Evolutionary conservation across 2,329 filamentous ascomycete genomes (phyloP).

Genomic region (Colletotrichum cuscutae): DNA sequence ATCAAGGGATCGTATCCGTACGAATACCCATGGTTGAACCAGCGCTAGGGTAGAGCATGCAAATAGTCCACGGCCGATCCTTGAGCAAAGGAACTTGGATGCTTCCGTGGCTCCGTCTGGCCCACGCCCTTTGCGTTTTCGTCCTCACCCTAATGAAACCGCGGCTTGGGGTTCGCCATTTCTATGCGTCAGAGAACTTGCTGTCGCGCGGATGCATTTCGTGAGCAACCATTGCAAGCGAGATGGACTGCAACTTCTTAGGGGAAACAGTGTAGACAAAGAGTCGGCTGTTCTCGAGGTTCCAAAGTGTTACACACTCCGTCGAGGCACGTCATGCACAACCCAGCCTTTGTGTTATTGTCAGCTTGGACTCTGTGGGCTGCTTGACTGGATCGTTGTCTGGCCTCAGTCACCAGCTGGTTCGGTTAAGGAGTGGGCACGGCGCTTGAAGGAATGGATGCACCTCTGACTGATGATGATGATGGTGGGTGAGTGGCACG

Average conservation of each 20-base stretch:
- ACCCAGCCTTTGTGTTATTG: slow-evolving; percentile 17
- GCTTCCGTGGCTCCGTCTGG: slow-evolving; percentile 18
- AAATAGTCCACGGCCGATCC: slow-evolving; percentile 13
- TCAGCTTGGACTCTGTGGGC: slow-evolving; percentile 13
- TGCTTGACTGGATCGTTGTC: neutral
- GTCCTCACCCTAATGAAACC: slow-evolving; percentile 21
- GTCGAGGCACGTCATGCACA: slow-evolving; percentile 29
- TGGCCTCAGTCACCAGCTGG: slow-evolving; percentile 20
- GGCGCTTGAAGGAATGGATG: slow-evolving; percentile 17
- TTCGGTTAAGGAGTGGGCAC: neutral
- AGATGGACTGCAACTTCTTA: neutral
- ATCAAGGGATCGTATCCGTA: neutral
- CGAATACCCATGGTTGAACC: neutral
- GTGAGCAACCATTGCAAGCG: neutral
- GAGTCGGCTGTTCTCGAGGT: neutral
- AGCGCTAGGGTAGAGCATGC: slow-evolving; percentile 4
- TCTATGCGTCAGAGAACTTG: neutral
- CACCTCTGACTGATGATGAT: slow-evolving; percentile 28
- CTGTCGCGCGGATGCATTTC: neutral
- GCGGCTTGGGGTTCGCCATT: slow-evolving; percentile 18
- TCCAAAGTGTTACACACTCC: neutral
- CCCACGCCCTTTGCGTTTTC: slow-evolving; percentile 6
- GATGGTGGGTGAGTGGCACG: slow-evolving; percentile 24
- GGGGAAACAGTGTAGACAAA: neutral
- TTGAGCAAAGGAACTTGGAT: slow-evolving; percentile 10